Base-by-base conservation (phyloP, 2,329 filamentous ascomycete species). In the Cyphellophora europaea region DNA sequence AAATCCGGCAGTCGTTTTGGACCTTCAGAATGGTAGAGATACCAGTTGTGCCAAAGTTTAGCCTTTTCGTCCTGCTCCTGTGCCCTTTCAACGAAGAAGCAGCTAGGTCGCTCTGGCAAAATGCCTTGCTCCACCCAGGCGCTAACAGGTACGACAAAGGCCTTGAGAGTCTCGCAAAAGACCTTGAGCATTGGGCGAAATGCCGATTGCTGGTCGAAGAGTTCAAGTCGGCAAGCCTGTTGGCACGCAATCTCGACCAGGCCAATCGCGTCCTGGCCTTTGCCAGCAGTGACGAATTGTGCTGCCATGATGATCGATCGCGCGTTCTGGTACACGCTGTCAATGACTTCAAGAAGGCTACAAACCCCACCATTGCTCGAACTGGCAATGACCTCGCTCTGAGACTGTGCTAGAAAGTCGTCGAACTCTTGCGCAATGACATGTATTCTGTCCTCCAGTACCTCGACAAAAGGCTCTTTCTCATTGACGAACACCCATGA, bases 31-130 rank as follows among this genome's bases (percentile, higher is more conserved):
- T 38, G 27, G 16, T 39, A 8, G n/a, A 15, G 16, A 33, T 42
- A 47, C 42, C 44, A 44, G 32, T 42, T 37, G 14, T 44, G 38
- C 44, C 41, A 47, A 12, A 47, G 36, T 11, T 27, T 44, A 6
- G 36, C 35, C 11, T 28, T 27, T 14, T 35, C 27, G 14, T 29
- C 27, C 11, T 32, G 27, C 5, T 34, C 28, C 12, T 19, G 12
- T 17, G 17, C 38, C 21, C 35, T 36, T 6, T 19, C 21, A 5
- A 47, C 35, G 35, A 44, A 44, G 32, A 44, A 44, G 13, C 27
- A 3, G 14, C 27, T 10, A 3, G 18, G 19, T 11, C 16, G 29
- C 4, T 35, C 3, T 11, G 32, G 35, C 19, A 44, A 13, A 14
- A 10, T 18, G 12, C 44, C 44, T 10, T 32, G 33, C 4, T 18